phyloP scores from a whole-genome alignment of 2,329 filamentous ascomycete genomes.

The Fonsecaea monophora region DNA sequence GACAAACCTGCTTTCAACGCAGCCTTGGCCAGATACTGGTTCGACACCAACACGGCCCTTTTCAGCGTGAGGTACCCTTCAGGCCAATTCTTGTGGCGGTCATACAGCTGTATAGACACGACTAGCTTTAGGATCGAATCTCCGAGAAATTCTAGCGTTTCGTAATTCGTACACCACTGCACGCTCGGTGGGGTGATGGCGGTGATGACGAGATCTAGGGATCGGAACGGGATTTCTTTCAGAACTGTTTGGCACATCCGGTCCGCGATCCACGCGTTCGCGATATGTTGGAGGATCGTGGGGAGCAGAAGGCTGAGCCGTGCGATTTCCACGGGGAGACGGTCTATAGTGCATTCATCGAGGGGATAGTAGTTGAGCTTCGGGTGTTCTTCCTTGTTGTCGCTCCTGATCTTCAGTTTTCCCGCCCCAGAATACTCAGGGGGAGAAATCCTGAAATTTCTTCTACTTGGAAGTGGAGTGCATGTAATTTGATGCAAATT shows the following conservation, averaged over 20 bases:
- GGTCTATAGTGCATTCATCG: neutral
- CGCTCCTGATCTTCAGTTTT: neutral
- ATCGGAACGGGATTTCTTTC: neutral
- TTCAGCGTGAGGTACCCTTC: neutral
- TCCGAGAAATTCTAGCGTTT: neutral
- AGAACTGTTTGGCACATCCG: conserved; percentile 1
- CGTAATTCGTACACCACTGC: neutral
- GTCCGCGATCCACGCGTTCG: neutral
- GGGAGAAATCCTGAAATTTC: neutral
- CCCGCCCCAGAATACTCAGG: neutral
- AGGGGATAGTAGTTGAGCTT: neutral
- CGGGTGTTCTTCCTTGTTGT: neutral
- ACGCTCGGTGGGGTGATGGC: neutral
- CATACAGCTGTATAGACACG: neutral
- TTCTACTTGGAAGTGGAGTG: neutral
- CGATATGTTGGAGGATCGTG: neutral
- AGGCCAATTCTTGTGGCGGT: neutral
- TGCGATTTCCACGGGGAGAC: neutral
- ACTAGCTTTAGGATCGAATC: neutral
- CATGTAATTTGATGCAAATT: neutral
- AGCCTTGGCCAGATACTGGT: neutral
- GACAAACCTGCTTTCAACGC: neutral
- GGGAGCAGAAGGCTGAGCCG: neutral
- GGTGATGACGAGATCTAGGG: neutral
- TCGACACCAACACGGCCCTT: neutral